Evolutionary conservation across 2,329 filamentous ascomycete genomes (phyloP), one percentile per base, ranked within the genome.

Genomic region (Hysterium pulicare): DNA sequence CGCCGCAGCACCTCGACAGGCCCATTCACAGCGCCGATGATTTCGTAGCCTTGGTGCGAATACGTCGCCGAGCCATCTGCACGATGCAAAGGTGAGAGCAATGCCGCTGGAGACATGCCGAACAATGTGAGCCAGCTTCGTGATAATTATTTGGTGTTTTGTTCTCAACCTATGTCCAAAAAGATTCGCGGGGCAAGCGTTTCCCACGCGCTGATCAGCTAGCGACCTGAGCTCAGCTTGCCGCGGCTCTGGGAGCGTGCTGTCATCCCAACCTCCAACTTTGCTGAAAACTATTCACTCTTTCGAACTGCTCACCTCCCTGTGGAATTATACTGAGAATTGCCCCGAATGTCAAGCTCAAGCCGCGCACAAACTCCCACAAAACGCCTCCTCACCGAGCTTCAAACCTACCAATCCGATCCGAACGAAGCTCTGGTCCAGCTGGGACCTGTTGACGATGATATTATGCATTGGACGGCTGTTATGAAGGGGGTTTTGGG

Each of bases 21-120:
- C 0, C 91, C 93, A 68, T 95, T 97, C 53, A 95, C 89, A 11
- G 88, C 84, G 42, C 86, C 87, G 41, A 94, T 80, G 50, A 97
- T 79, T 33, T 83, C 84, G 68, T 90, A 95, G 37, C 89, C 87
- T 44, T 81, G 76, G 55, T 83, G 77, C 2, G 85, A 81, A 64
- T 88, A 90, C 8, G 81, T 84, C 9, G 86, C 86, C 36, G 89
- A 94, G 48, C 88, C 88, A 63, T 94, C 87, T 20, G 87, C 79
- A 48, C 83, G 84, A 46, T 81, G 75, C 2, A 94, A 75, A 44
- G 70, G 64, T 28, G 66, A 56, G 36, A 66, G 51, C 36, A 54
- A 48, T 23, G 62, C 59, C 49, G 59, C 50, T 9, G 61, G 58
- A 20, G 57, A 55, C 50, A 57, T 58, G 8, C 13, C n/a, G 17